Percentiles rank a stretch among this genome's conserved stretches.
Evolutionary conservation across 2,329 filamentous ascomycete species (phyloP).

Genomic region (Arthroderma sp.): DNA sequence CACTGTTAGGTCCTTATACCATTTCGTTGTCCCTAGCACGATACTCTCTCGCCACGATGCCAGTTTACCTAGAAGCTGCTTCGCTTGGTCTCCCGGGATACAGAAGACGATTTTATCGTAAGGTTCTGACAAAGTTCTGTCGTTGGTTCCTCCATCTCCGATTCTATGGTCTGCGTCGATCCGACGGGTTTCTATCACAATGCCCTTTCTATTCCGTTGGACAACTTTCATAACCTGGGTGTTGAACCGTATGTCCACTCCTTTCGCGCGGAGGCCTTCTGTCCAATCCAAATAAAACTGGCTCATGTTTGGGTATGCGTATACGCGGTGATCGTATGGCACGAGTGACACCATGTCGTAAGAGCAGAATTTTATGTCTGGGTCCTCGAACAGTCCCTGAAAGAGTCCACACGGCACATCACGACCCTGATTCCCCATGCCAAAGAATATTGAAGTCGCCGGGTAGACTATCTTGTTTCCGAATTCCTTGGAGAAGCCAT

Average conservation of each 20-base stretch:
- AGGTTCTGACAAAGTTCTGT: constrained; percentile 35
- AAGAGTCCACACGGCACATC: constrained; percentile 59
- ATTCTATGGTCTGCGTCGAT: constrained; percentile 11
- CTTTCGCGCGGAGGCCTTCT: constrained; percentile 39
- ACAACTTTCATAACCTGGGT: constrained; percentile 42
- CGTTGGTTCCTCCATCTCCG: constrained; percentile 25
- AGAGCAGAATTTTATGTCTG: constrained; percentile 49
- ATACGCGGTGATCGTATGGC: constrained; percentile 45
- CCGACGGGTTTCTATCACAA: constrained; percentile 32
- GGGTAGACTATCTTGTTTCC: constrained; percentile 59
- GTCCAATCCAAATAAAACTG: constrained; percentile 48
- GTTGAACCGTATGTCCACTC: constrained; percentile 45
- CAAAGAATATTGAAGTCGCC: constrained; percentile 60
- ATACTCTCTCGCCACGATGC: constrained; percentile 50
- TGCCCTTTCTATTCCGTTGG: constrained; percentile 40
- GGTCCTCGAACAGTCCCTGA: constrained; percentile 47
- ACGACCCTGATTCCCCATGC: constrained; percentile 62
- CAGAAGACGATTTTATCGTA: constrained; percentile 51
- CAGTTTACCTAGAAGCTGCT: constrained; percentile 41
- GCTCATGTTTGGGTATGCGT: constrained; percentile 49
- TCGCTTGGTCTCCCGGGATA: constrained; percentile 43
- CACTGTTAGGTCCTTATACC: constrained; percentile 51
- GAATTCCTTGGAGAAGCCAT: constrained; percentile 58
- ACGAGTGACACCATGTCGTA: constrained; percentile 45
- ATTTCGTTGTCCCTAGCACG: constrained; percentile 58